phyloP scores from a whole-genome alignment of 1,284 basidiomycete species.

The Austropuccinia psidii region DNA sequence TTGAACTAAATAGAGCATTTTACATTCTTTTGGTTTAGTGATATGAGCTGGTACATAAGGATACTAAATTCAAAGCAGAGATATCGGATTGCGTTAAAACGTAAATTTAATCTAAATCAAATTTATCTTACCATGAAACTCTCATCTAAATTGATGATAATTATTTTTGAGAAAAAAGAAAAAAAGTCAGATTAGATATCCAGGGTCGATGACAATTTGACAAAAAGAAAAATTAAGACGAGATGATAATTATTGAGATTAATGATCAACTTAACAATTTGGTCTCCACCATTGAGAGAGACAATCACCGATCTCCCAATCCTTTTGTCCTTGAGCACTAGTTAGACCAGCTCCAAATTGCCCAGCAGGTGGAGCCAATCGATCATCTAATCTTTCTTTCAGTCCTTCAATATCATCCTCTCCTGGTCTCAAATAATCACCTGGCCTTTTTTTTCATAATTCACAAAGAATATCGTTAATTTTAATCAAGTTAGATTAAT shows the following conservation, averaged over 20 bases:
- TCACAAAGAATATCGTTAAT: background rate
- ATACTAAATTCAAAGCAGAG: conserved; percentile 58
- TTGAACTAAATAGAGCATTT: conserved; percentile 89
- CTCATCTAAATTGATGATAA: conserved; percentile 6
- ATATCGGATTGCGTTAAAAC: conserved; percentile 9
- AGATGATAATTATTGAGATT: background rate
- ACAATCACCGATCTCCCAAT: conserved; percentile 92
- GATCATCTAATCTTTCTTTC: conserved; percentile 74
- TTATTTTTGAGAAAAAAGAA: background rate
- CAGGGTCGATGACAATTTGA: background rate
- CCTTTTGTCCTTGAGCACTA: conserved; percentile 47
- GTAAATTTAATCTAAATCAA: background rate
- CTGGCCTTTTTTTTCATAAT: conserved; percentile 58
- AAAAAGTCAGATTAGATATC: background rate
- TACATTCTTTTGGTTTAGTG: conserved; percentile 95
- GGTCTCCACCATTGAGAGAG: conserved; percentile 95
- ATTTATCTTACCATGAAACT: conserved; percentile 39
- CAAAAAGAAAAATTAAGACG: background rate
- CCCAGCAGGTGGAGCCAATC: conserved; percentile 62
- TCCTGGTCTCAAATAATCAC: conserved; percentile 93
- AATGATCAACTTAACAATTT: conserved; percentile 13
- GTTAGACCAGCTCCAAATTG: conserved; percentile 35
- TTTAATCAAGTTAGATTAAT: background rate
- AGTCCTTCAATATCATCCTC: conserved; percentile 87
- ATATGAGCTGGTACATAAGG: conserved; percentile 95